phyloP scores from a whole-genome alignment of 2,329 filamentous ascomycete species.

The Talaromyces atroroseus region DNA sequence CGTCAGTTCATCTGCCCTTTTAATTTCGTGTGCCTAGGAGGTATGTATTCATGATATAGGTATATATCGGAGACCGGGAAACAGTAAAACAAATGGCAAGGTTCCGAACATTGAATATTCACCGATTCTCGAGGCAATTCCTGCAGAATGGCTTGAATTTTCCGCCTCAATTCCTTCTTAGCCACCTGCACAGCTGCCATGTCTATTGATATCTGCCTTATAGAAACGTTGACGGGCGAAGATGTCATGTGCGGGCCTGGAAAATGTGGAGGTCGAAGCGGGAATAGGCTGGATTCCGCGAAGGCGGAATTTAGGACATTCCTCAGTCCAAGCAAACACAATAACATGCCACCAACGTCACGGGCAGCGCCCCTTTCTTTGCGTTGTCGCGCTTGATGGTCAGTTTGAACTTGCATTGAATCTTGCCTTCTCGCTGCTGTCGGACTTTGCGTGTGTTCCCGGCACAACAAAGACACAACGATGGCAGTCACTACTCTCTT shows the following conservation, averaged over 20 bases:
- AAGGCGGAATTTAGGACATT: conserved; percentile 8
- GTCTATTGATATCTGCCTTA: background rate
- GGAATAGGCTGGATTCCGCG: conserved; percentile 12
- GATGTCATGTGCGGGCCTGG: conserved; percentile 1
- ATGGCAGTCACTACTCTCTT: conserved; percentile 21
- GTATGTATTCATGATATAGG: background rate
- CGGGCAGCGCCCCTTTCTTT: background rate
- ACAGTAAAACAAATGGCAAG: background rate
- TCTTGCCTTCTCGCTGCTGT: conserved; percentile 9
- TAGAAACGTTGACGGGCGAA: background rate
- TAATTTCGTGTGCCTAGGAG: background rate
- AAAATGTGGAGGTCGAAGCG: background rate
- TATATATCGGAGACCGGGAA: background rate
- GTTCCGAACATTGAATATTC: conserved; percentile 61
- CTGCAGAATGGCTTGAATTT: conserved; percentile 63
- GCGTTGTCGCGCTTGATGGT: background rate
- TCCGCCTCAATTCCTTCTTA: conserved; percentile 69
- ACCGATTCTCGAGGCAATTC: conserved; percentile 58
- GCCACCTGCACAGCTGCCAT: conserved; percentile 59
- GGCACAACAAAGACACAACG: background rate
- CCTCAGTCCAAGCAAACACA: background rate
- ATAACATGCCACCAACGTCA: conserved; percentile 3
- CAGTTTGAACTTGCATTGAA: background rate
- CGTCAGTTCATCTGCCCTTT: conserved; percentile 15
- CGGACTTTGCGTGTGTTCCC: background rate